A percentile compares a stretch with the other conserved stretches of the same genome.
phyloP scores from a whole-genome alignment of 169 alveolate genomes.

The Eimeria tenella region DNA sequence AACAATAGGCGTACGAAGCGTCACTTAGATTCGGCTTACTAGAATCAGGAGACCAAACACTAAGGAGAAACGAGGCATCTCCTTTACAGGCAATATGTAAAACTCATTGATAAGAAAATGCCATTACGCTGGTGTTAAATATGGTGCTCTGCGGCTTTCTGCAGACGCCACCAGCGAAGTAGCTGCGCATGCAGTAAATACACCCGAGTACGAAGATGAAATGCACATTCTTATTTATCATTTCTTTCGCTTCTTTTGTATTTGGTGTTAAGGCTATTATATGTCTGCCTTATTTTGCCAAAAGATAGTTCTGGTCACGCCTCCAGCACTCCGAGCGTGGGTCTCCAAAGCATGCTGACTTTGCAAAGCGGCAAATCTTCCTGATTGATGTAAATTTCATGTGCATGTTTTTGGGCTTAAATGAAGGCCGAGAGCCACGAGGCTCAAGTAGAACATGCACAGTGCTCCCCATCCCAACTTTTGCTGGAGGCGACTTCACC shows the following conservation, averaged over 20 bases:
- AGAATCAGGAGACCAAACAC: background rate
- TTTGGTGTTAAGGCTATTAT: too few species aligned
- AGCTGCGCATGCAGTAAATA: constrained; percentile 42
- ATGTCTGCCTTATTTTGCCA: too few species aligned
- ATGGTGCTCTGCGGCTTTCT: background rate
- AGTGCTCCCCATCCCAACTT: background rate
- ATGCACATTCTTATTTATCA: too few species aligned
- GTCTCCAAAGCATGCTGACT: too few species aligned
- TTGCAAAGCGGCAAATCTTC: too few species aligned
- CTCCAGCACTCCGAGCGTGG: too few species aligned
- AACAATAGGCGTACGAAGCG: background rate
- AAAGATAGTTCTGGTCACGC: too few species aligned
- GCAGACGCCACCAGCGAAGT: background rate
- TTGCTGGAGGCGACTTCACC: background rate
- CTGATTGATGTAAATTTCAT: too few species aligned
- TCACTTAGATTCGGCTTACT: background rate
- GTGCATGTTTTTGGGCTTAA: background rate
- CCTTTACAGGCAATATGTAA: background rate
- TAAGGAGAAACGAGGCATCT: background rate
- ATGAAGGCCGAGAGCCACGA: background rate
- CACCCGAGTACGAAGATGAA: background rate
- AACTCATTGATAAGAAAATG: background rate
- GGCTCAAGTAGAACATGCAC: background rate
- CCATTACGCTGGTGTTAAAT: background rate
- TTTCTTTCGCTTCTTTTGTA: too few species aligned